These are phyloP conservation scores for Barnettozyma populi DNA, from an alignment of 805 yeast genomes.

Conservation along the genomic window DNA sequence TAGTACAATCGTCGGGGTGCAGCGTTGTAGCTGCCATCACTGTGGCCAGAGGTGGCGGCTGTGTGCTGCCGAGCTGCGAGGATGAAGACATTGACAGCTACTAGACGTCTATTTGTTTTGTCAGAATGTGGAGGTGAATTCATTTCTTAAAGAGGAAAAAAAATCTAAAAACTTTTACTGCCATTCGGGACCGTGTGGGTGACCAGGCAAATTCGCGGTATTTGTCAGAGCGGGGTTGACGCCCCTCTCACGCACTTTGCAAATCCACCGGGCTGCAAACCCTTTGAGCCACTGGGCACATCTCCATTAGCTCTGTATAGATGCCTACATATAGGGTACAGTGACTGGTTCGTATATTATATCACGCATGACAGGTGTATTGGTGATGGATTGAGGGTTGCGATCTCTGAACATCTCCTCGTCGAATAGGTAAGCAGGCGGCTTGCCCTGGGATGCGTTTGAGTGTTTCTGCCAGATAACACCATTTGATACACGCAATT, in stretches of 20 bases:
- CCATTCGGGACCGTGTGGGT: background rate
- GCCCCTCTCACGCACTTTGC: background rate
- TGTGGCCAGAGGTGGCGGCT: slow-evolving; percentile 5
- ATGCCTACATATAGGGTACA: too few species aligned
- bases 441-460: too few species aligned
- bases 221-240: slow-evolving; percentile 3
- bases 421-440: too few species aligned
- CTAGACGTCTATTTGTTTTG: background rate
- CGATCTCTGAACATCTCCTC: too few species aligned
- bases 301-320: too few species aligned
- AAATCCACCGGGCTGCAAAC: background rate
- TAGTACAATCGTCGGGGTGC: slow-evolving; percentile 17
- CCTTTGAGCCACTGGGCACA: too few species aligned
- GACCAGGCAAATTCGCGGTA: background rate
- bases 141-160: background rate
- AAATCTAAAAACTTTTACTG: too few species aligned
- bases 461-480: too few species aligned
- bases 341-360: too few species aligned
- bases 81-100: slow-evolving; percentile 1
- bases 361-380: too few species aligned
- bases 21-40: slow-evolving; percentile 16
- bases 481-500: too few species aligned
- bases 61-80: slow-evolving; percentile 2
- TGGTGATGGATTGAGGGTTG: too few species aligned
- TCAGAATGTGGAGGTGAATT: background rate